These are phyloP conservation scores for Ustulina deusta DNA, from an alignment of 2,329 filamentous ascomycete species.

Conservation along the genomic window DNA sequence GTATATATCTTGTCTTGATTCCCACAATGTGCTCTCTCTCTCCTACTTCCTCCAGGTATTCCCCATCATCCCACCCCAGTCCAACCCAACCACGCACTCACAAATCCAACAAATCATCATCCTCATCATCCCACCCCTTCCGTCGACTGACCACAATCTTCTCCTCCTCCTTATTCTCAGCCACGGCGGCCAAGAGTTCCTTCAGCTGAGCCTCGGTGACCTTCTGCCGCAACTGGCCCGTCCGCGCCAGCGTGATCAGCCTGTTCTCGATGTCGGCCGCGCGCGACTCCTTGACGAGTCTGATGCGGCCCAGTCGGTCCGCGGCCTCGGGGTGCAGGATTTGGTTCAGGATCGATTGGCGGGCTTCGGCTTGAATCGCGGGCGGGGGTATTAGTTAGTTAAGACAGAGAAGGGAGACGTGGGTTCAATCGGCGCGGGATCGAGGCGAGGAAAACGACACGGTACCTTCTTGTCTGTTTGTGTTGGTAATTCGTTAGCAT, in stretches of 20 bases:
- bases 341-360: slow-evolving; percentile 83
- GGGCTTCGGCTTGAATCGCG: slow-evolving; percentile 70
- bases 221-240: slow-evolving; percentile 86
- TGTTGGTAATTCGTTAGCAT: slow-evolving; percentile 26
- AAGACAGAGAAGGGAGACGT: not conserved
- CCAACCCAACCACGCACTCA: slow-evolving; percentile 48
- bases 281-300: slow-evolving; percentile 92
- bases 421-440: not conserved
- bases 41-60: not conserved
- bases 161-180: slow-evolving; percentile 81
- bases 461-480: slow-evolving; percentile 56
- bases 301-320: slow-evolving; percentile 92
- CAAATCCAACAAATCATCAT: slow-evolving; percentile 77
- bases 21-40: not conserved
- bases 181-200: slow-evolving; percentile 85
- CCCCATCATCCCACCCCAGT: not conserved
- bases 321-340: slow-evolving; percentile 95
- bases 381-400: not conserved
- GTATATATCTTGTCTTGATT: not conserved
- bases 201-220: slow-evolving; percentile 95
- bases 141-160: slow-evolving; percentile 89
- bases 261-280: slow-evolving; percentile 92
- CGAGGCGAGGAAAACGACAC: not conserved
- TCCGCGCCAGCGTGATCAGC: slow-evolving; percentile 89
- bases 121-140: slow-evolving; percentile 88